Percentiles rank a stretch among this genome's conserved stretches.
These are phyloP conservation scores for Paraleonurus japonicus DNA, from an alignment of 257 asterid species.

Conservation along the genomic window DNA sequence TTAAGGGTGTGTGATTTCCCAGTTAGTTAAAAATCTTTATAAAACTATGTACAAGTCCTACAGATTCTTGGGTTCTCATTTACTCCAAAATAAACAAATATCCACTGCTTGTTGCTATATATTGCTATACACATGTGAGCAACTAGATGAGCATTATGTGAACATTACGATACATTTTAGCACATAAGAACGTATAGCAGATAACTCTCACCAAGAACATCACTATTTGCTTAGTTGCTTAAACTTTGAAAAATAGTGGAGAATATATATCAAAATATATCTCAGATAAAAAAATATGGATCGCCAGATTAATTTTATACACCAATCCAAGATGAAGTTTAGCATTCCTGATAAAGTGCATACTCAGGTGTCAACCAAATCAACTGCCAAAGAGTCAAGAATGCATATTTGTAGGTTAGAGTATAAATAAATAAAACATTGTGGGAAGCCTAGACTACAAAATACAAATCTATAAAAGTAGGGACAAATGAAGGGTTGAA, in stretches of 20 bases:
- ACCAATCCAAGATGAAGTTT: conserved; percentile 1
- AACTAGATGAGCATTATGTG: not conserved
- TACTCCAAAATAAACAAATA: not conserved
- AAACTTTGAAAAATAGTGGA: conserved; percentile 1
- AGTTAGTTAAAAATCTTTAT: conserved; percentile 1
- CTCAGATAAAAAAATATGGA: not conserved
- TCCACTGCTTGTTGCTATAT: not conserved
- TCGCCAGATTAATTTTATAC: not conserved
- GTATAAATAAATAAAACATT: not conserved
- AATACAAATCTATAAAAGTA: not conserved
- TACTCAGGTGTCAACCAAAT: conserved; percentile 11
- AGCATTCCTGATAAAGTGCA: not conserved
- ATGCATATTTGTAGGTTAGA: not conserved
- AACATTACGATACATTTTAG: not conserved
- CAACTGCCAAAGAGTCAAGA: not conserved
- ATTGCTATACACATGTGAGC: not conserved
- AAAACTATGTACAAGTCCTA: not conserved
- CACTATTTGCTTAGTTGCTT: not conserved
- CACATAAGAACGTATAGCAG: not conserved
- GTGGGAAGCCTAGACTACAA: conserved; percentile 13
- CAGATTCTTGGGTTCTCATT: conserved; percentile 2
- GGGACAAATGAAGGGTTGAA: not conserved
- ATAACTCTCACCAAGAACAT: not conserved
- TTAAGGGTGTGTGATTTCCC: not conserved
- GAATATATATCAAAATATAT: not conserved